A percentile compares a stretch with the other conserved stretches of the same genome.
Evolutionary conservation across 192 early-diverging fungal genomes (phyloP).

Genomic region (Linderina pennispora): DNA sequence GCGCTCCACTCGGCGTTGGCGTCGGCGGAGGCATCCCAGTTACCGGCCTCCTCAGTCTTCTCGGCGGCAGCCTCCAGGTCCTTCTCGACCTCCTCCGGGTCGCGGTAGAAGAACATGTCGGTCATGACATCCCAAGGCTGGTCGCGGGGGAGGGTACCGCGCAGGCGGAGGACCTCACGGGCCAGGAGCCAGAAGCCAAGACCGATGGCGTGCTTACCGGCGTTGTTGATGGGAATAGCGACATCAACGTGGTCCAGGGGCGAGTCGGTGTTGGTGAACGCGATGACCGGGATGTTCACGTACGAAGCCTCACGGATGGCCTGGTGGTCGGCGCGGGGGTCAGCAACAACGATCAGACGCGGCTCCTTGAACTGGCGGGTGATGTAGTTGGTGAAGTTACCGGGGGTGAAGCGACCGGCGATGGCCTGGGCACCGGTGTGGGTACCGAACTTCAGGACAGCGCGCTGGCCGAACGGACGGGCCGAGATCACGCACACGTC

Average conservation of each 20-base stretch:
- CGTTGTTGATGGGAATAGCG: conserved; percentile 99
- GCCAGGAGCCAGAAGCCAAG: conserved; percentile 96
- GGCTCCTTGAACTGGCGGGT: conserved; percentile 99
- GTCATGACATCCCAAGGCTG: conserved; percentile 95
- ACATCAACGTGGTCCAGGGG: conserved; percentile 92
- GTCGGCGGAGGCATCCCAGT: conserved; percentile 46
- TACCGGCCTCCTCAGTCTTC: conserved; percentile 49
- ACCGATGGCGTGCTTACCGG: conserved; percentile 98
- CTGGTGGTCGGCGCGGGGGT: conserved; percentile 98
- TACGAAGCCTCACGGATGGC: conserved; percentile 99
- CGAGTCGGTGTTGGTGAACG: conserved; percentile 97
- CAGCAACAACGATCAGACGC: conserved; percentile 94
- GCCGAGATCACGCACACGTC: conserved; percentile 98
- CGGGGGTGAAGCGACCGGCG: conserved; percentile 99
- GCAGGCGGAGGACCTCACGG: conserved; percentile 97
- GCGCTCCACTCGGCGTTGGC: conserved; percentile 9
- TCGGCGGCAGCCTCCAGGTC: conserved; percentile 68
- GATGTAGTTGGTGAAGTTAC: conserved; percentile 99
- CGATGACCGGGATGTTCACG: conserved; percentile 99
- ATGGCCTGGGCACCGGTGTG: conserved; percentile 99
- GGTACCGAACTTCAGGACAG: conserved; percentile 96
- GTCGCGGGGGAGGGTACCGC: conserved; percentile 82
- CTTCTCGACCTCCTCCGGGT: conserved; percentile 95
- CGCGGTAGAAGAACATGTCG: conserved; percentile 99
- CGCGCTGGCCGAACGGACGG: conserved; percentile 97